Conservation (phyloP, 1,139 yeast species). For the Magnusiomyces fungicola region DNA sequence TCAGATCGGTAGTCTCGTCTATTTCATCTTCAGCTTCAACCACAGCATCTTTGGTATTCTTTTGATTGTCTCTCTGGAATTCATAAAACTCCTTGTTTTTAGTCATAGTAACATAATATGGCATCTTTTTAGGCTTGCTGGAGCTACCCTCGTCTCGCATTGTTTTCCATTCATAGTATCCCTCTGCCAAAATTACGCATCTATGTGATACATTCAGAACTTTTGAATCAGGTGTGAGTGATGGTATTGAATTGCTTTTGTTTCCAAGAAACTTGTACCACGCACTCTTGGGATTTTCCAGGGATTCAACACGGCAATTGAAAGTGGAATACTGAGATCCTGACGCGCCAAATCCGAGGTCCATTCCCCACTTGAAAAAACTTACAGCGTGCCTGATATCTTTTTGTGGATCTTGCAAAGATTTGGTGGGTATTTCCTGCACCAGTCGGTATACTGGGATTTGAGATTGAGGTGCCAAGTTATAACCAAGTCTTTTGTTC, state of each 20-base stretch:
- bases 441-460: conserved; percentile 28
- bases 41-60: too few relatives aligned
- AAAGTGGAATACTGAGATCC: conserved; percentile 22
- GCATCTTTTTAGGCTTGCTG: conserved; percentile 37
- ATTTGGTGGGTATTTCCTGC: conserved; percentile 49
- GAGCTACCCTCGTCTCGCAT: conserved; percentile 14
- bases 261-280: conserved; percentile 21
- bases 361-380: conserved; percentile 49
- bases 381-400: neutral
- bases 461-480: conserved; percentile 9
- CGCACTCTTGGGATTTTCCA: conserved; percentile 22
- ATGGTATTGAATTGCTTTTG: neutral
- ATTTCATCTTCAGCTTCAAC: neutral
- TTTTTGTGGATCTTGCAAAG: neutral
- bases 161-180: conserved; percentile 77
- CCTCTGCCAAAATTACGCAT: conserved; percentile 72
- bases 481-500: conserved; percentile 6
- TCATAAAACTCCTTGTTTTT: neutral
- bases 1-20: neutral
- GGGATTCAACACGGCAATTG: conserved; percentile 31
- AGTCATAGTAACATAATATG: conserved; percentile 47
- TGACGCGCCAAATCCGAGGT: conserved; percentile 28
- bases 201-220: conserved; percentile 31
- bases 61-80: too few relatives aligned
- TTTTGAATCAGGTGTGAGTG: neutral